Percentiles rank a stretch among this genome's conserved stretches.
These are phyloP conservation scores for Cichorium intybus DNA, from an alignment of 140 eudicot genomes.

Conservation along the genomic window DNA sequence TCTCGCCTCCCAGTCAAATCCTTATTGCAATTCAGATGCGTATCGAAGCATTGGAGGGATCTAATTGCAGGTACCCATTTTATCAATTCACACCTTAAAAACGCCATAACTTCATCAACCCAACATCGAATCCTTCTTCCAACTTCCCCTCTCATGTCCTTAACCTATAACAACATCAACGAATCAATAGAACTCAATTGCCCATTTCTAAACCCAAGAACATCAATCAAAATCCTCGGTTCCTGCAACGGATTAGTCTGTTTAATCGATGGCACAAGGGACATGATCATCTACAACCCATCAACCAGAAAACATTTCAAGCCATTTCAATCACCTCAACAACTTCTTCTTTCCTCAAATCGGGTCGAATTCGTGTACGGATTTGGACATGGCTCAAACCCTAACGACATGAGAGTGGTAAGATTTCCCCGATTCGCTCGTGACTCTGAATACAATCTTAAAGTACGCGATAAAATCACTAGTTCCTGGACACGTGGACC, in stretches of 20 bases:
- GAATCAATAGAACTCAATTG: slow-evolving; percentile 17
- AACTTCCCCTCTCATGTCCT: slow-evolving; percentile 26
- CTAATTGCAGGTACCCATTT: slow-evolving; percentile 24
- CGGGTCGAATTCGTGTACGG: slow-evolving; percentile 35
- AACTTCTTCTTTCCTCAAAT: slow-evolving; percentile 8
- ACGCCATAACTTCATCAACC: slow-evolving; percentile 12
- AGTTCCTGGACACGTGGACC: background rate
- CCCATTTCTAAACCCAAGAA: slow-evolving; percentile 15
- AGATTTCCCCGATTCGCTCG: slow-evolving; percentile 37
- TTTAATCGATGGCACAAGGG: slow-evolving; percentile 21
- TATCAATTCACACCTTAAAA: slow-evolving; percentile 29
- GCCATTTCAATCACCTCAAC: slow-evolving; percentile 16
- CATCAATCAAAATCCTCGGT: slow-evolving; percentile 31
- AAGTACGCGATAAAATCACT: background rate
- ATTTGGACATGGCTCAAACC: slow-evolving; percentile 31
- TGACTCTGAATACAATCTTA: slow-evolving; percentile 11
- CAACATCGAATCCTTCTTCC: slow-evolving; percentile 33
- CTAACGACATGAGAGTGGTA: slow-evolving; percentile 24
- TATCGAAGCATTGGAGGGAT: slow-evolving; percentile 36
- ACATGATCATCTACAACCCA: slow-evolving; percentile 33
- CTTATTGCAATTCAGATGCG: slow-evolving; percentile 33
- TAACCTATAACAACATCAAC: slow-evolving; percentile 17
- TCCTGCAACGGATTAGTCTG: slow-evolving; percentile 42
- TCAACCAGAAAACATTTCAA: slow-evolving; percentile 38
- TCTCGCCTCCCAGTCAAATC: slow-evolving; percentile 41